A percentile compares a stretch with the other conserved stretches of the same genome.
Evolutionary conservation across 1,284 basidiomycete species (phyloP).

Genomic region (Inonotus hispidus): DNA sequence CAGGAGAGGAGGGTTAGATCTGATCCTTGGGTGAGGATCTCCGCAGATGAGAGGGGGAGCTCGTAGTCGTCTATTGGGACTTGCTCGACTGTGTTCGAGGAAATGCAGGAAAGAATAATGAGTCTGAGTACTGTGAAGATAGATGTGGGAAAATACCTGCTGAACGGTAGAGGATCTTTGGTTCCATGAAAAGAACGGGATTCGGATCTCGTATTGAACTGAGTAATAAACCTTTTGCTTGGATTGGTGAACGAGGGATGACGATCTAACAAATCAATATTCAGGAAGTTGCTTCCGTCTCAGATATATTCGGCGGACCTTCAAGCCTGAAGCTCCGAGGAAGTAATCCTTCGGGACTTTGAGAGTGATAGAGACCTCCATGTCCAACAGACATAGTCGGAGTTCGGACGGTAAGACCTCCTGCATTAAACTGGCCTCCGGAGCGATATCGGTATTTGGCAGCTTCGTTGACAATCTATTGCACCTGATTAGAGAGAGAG

Average conservation of each 20-base stretch:
- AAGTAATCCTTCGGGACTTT: conserved; percentile 95
- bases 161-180: conserved; percentile 85
- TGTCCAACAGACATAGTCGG: conserved; percentile 91
- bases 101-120: not conserved
- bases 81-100: conserved; percentile 66
- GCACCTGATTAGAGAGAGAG: conserved; percentile 1
- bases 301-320: conserved; percentile 43
- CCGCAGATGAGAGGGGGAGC: conserved; percentile 76
- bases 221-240: conserved; percentile 88
- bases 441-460: conserved; percentile 91
- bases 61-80: conserved; percentile 86
- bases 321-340: conserved; percentile 84
- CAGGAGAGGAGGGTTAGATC: conserved; percentile 88
- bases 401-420: conserved; percentile 82
- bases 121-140: not conserved
- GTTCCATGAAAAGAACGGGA: conserved; percentile 93
- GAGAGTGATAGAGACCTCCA: conserved; percentile 90
- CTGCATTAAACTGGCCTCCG: conserved; percentile 79
- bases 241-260: conserved; percentile 88
- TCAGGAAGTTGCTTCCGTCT: not conserved
- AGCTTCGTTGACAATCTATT: conserved; percentile 89
- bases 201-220: conserved; percentile 87
- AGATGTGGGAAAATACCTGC: conserved; percentile 41
- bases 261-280: conserved; percentile 52
- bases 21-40: conserved; percentile 66